A percentile compares a stretch with the other conserved stretches of the same genome.
Evolutionary conservation across 2,329 filamentous ascomycete species (phyloP).

Genomic region (Fusarium sp.): DNA sequence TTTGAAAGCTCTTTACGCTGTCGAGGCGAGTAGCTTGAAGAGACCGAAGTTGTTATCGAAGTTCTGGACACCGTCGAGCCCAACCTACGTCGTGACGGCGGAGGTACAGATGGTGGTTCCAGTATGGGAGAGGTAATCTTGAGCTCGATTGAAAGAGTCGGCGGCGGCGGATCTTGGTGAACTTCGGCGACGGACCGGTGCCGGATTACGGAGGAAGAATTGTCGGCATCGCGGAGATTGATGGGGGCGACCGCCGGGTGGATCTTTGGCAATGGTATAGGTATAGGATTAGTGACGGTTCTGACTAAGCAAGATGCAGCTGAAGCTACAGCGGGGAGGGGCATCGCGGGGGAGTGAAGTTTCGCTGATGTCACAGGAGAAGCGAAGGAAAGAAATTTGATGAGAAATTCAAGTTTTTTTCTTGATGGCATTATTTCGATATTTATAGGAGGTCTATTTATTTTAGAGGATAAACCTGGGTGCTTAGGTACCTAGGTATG

Average conservation of each 20-base stretch:
- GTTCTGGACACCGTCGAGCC: not conserved
- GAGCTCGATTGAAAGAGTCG: conserved; percentile 25
- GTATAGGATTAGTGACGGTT: conserved; percentile 1
- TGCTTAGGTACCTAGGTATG: too few relatives aligned
- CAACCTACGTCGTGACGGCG: not conserved
- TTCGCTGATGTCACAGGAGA: conserved; percentile 22
- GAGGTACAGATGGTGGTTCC: not conserved
- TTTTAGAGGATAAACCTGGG: not conserved
- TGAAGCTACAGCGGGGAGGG: conserved; percentile 12
- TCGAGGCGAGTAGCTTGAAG: conserved; percentile 13
- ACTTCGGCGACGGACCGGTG: conserved; percentile 26
- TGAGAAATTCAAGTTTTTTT: not conserved
- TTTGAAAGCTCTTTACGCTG: conserved; percentile 40
- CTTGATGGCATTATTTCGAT: conserved; percentile 9
- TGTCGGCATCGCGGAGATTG: conserved; percentile 17
- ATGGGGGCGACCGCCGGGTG: conserved; percentile 20
- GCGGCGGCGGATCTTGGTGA: conserved; percentile 5
- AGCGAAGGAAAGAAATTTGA: not conserved
- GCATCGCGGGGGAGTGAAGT: conserved; percentile 14
- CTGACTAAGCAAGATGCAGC: conserved; percentile 38
- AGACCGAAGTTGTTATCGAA: conserved; percentile 5
- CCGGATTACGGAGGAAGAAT: conserved; percentile 30
- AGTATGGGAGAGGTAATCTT: not conserved
- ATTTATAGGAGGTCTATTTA: not conserved
- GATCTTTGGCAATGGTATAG: conserved; percentile 13